phyloP scores from a whole-genome alignment of 208 protist species.

The Leishmania arabica region DNA sequence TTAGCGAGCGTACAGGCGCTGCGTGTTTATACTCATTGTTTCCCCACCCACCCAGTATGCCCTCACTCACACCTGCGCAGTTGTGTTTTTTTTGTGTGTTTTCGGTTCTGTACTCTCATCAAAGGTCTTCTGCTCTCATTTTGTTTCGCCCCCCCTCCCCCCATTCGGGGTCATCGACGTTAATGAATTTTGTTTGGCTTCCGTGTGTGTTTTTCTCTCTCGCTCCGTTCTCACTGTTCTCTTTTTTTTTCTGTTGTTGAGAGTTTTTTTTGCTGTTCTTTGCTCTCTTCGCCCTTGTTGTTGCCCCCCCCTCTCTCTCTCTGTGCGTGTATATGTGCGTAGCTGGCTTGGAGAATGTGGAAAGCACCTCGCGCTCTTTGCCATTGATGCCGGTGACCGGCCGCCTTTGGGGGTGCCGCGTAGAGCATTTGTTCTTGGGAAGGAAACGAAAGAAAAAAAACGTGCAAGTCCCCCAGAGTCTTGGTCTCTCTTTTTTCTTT shows the following conservation, averaged over 20 bases:
- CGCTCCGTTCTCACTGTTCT: neutral
- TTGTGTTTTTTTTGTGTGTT: neutral
- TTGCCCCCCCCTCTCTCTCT: neutral
- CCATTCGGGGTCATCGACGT: neutral
- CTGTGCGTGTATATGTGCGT: slow-evolving; percentile 6
- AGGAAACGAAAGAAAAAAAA: neutral
- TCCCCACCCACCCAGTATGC: neutral
- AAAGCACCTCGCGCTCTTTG: neutral
- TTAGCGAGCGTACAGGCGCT: neutral
- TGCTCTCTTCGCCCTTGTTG: neutral
- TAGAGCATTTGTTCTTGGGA: neutral
- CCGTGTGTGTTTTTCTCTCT: neutral
- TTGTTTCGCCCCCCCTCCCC: slow-evolving; percentile 2
- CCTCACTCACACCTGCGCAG: neutral
- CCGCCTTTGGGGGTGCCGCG: neutral
- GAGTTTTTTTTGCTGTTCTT: neutral
- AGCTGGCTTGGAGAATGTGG: neutral
- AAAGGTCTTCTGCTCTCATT: neutral
- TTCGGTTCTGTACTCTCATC: neutral
- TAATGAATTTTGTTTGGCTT: slow-evolving; percentile 9
- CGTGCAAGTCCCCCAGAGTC: neutral
- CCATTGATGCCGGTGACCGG: neutral
- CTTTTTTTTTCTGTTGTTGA: neutral
- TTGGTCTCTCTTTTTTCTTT: neutral
- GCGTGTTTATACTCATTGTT: neutral